Conservation (phyloP, 371 early-diverging fungal species). For the Synchytrium microbalum region DNA sequence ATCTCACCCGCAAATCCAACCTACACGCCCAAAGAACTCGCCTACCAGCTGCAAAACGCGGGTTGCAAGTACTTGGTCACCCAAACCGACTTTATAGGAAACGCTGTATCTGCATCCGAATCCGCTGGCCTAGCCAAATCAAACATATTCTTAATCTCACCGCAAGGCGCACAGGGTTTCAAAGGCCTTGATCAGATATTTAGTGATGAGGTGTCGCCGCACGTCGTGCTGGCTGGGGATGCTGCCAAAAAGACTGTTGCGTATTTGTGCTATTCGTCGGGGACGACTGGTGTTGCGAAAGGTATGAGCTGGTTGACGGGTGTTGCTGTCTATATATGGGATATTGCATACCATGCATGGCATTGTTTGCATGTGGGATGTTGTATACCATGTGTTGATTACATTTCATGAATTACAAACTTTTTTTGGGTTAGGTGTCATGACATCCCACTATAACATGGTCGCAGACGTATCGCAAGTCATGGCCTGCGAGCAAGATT, state of each 20-base stretch:
- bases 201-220: not conserved
- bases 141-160: not conserved
- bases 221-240: not conserved
- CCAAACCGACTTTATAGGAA: not conserved
- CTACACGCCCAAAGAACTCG: not conserved
- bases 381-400: not conserved
- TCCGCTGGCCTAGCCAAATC: not conserved
- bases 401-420: not conserved
- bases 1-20: not conserved
- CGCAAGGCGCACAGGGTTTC: not conserved
- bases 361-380: not conserved
- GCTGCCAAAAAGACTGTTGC: constrained; percentile 42
- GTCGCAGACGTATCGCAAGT: constrained; percentile 62
- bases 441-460: constrained; percentile 72
- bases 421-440: constrained; percentile 44
- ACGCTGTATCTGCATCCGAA: not conserved
- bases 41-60: not conserved
- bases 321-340: not conserved
- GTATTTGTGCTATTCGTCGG: constrained; percentile 80
- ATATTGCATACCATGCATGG: not conserved
- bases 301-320: no score
- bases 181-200: not conserved
- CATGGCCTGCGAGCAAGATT: constrained; percentile 13
- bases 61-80: not conserved
- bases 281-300: constrained; percentile 72